Evolutionary conservation across 352 stramenopile species (phyloP).

Genomic region (Albugo laibachii): DNA sequence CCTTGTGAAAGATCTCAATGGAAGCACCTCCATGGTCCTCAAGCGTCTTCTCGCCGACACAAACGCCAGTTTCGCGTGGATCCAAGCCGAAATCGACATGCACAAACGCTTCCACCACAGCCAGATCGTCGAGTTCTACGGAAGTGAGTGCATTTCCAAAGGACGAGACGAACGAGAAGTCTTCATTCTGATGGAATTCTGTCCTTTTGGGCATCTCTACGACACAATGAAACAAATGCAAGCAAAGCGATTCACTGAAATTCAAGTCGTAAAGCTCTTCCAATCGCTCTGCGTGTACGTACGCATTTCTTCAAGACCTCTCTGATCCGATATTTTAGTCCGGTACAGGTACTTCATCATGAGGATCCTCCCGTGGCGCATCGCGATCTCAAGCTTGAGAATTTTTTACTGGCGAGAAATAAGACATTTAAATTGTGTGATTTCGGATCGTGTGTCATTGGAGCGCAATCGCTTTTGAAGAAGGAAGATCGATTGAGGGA

Average conservation of each 20-base stretch:
- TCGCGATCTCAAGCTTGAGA: conserved; percentile 94
- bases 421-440: conserved; percentile 90
- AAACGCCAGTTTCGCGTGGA: conserved; percentile 30
- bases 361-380: conserved; percentile 86
- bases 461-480: conserved; percentile 48
- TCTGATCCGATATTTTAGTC: conserved; percentile 11
- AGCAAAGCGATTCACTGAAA: conserved; percentile 33
- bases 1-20: conserved; percentile 34
- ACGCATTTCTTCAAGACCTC: neutral
- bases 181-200: conserved; percentile 95
- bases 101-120: conserved; percentile 35
- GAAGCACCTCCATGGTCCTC: conserved; percentile 20
- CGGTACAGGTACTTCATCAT: conserved; percentile 33
- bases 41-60: conserved; percentile 58
- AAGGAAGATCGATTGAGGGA: conserved; percentile 72
- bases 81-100: conserved; percentile 52
- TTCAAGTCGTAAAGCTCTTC: conserved; percentile 49
- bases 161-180: conserved; percentile 54
- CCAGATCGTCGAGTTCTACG: conserved; percentile 37
- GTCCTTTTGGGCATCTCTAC: conserved; percentile 82
- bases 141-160: conserved; percentile 21
- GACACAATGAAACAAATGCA: conserved; percentile 84
- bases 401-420: conserved; percentile 84
- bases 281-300: conserved; percentile 53
- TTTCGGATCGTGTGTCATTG: conserved; percentile 85